Base-by-base conservation (phyloP, 768 basidiomycete genomes). In the Termitomyces sp. region DNA sequence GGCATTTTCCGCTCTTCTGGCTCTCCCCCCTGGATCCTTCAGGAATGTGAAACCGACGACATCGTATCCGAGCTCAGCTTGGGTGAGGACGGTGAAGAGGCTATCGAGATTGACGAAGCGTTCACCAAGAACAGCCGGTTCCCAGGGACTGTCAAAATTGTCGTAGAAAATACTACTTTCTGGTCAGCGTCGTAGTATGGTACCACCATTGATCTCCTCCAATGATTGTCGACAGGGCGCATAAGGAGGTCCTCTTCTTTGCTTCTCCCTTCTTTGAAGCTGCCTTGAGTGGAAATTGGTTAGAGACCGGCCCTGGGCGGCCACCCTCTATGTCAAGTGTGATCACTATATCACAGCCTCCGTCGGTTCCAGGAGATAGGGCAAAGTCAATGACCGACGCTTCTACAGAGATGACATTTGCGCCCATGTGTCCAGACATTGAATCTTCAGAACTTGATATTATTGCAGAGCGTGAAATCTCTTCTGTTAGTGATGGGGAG, bases 181-280 rank as follows among this genome's bases (percentile, higher is more conserved):
- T 96, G 94, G 93, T 93, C 67, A 64, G 88, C 74, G 25, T 49
- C 28, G 42, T 59, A 48, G 35, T 25, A 50, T 61, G n/a, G 12
- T 51, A 56, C 34, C 34, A 42, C 34, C 21, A 9, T 34, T 27
- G 32, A 37, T 41, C 28, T 46, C 40, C 44, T n/a, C 40, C 50
- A 56, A 53, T 48, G 44, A 59, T 37, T 46, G 49, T 44, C 47
- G 55, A 48, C 66, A 93, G 91, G 91, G 88, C 89, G 0, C 94
- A 96, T 72, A 94, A 91, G 68, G 93, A 95, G 67, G 83, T 96
- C 28, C 74, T 96, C 6, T 89, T 86, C 71, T 96, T 94, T 67
- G 89, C 93, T 4, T 94, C 92, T n/a, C 91, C 94, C 0, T 96
- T 96, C 77, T 96, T 96, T 69, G 88, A 94, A 70, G 91, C 91